These are phyloP conservation scores for Mucor lusitanicus DNA, from an alignment of 371 early-diverging fungal genomes.

Conservation along the genomic window DNA sequence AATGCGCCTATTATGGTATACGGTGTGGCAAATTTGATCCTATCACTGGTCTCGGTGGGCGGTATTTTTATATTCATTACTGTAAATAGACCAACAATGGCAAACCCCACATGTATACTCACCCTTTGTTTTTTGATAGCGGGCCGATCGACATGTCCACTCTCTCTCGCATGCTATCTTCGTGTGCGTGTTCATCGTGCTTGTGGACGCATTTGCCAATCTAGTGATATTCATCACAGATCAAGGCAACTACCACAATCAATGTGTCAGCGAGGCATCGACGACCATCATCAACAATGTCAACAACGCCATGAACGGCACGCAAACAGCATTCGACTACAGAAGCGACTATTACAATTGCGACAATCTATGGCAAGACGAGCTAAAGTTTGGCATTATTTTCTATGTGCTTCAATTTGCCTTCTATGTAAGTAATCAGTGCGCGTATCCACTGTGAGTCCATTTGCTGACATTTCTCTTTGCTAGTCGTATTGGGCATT, in stretches of 20 bases:
- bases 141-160: not conserved
- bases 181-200: slow-evolving; percentile 26
- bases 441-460: not conserved
- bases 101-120: not conserved
- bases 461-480: not conserved
- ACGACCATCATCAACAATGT: not conserved
- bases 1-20: slow-evolving; percentile 20
- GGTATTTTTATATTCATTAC: slow-evolving; percentile 23
- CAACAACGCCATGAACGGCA: not conserved
- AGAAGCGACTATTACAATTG: slow-evolving; percentile 29
- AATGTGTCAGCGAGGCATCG: slow-evolving; percentile 20
- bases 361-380: slow-evolving; percentile 26
- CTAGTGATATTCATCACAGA: slow-evolving; percentile 27
- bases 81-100: slow-evolving; percentile 10
- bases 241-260: slow-evolving; percentile 4
- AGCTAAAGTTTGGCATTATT: slow-evolving; percentile 31
- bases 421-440: slow-evolving; percentile 32
- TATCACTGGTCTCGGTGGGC: slow-evolving; percentile 23
- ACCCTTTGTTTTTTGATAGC: not conserved
- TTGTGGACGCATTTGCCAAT: slow-evolving; percentile 30
- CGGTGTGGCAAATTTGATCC: slow-evolving; percentile 27
- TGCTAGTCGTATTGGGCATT: slow-evolving; percentile 26
- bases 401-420: slow-evolving; percentile 22
- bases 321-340: slow-evolving; percentile 3
- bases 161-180: slow-evolving; percentile 26